Evolutionary conservation across 106 monocot genomes (phyloP), one percentile per base, ranked within the genome.

Genomic region (Acorus gramineus): DNA sequence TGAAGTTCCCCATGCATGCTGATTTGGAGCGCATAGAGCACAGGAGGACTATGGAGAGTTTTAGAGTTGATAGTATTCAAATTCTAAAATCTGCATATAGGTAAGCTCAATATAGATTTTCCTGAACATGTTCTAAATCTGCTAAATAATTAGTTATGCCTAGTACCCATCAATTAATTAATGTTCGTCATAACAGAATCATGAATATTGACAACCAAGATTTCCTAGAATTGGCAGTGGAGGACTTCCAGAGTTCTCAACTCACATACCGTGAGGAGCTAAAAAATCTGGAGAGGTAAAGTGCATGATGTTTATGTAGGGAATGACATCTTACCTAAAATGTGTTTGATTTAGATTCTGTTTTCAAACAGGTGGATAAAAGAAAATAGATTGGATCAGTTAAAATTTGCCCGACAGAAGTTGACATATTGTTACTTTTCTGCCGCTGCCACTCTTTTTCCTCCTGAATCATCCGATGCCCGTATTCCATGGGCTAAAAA

Each of bases 401-500:
- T 92, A 57, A 74, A 69, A 59, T 85, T 98, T 76, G 83, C 88
- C 43, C 68, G 88, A 45, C 85, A 86, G 62, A 98, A 89, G 55
- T 69, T 76, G 14, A 64, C 77, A 60, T 89, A 79, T 28, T 84
- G 84, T 70, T 89, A 89, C 57, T 46, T 89, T 55, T 85, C 84
- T 61, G 79, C 78, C 14, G 78, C 81, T 7, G 78, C 89, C 59
- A 82, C 89, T 49, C 63, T 82, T 56, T 84, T 76, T 59, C 66
- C 78, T 11, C 70, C 79, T 42, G 85, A 89, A 64, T 47, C 76
- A 47, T 61, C 76, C 52, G 78, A 76, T 64, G 84, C 79, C 69
- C 89, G 89, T 53, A 67, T 86, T 46, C 74, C 75, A 57, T 92
- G 85, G 92, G 87, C 88, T 8, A 92, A 92, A 81, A 86, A 78